These are phyloP conservation scores for Neofusicoccum kwambonambiense DNA, from an alignment of 2,329 filamentous ascomycete species.

Conservation along the genomic window DNA sequence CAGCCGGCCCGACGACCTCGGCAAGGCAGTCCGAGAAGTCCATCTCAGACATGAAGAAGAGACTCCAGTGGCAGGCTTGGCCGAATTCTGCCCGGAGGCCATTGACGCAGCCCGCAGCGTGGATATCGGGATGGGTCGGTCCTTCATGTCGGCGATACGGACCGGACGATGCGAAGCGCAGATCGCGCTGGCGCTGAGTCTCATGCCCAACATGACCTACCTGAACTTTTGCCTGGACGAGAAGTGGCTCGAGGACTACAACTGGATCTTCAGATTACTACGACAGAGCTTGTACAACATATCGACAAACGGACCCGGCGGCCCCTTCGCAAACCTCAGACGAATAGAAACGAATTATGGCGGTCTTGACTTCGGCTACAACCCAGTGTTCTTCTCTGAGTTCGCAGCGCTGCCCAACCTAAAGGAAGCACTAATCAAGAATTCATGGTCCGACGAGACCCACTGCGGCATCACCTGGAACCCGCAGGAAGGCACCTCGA, in stretches of 20 bases:
- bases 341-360: background rate
- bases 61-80: background rate
- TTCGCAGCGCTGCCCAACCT: background rate
- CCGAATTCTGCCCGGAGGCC: background rate
- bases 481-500: background rate
- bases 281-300: background rate
- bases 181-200: background rate
- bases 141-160: background rate
- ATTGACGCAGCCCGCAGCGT: background rate
- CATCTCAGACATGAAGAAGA: background rate
- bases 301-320: background rate
- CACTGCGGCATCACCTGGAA: background rate
- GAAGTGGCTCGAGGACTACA: background rate
- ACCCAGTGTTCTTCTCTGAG: background rate
- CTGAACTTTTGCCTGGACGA: conserved; percentile 5
- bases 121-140: background rate
- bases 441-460: background rate
- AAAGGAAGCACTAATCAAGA: background rate
- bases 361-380: background rate
- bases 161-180: background rate
- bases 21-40: background rate
- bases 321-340: background rate
- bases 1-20: background rate
- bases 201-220: background rate
- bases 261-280: background rate